phyloP scores from a whole-genome alignment of 148 eudicot species.

The Arbutus unedo region DNA sequence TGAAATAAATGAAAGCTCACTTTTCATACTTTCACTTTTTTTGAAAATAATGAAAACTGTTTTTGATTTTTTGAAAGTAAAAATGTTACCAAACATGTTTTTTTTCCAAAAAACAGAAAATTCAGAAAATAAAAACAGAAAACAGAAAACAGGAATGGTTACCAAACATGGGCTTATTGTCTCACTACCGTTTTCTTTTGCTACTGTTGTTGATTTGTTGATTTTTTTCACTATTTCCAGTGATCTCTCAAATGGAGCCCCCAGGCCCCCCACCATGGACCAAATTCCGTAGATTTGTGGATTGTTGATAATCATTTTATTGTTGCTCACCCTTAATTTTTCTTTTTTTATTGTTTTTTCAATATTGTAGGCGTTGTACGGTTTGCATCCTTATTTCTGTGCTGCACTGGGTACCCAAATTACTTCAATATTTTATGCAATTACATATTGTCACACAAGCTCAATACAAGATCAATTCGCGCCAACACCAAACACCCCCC shows the following conservation, averaged over 20 bases:
- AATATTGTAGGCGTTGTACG: background rate
- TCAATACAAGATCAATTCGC: too few species aligned
- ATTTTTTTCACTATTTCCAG: background rate
- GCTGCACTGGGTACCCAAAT: background rate
- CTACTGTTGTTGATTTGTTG: background rate
- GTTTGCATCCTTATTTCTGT: background rate
- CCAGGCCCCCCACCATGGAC: background rate
- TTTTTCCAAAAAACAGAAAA: too few species aligned
- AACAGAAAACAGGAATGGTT: too few species aligned
- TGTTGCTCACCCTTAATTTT: background rate
- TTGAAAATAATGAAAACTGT: too few species aligned
- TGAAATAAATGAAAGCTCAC: too few species aligned
- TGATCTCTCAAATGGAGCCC: constrained; percentile 9
- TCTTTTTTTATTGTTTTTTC: background rate
- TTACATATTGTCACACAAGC: background rate
- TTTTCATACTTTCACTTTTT: too few species aligned
- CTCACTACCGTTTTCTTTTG: background rate
- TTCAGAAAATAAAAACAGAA: too few species aligned
- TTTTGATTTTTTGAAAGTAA: too few species aligned
- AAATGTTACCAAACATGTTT: too few species aligned
- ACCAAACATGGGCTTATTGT: too few species aligned
- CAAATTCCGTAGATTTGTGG: background rate
- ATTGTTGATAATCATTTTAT: background rate
- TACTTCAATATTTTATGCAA: background rate
- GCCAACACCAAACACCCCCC: too few species aligned